phyloP scores from a whole-genome alignment of 2,329 filamentous ascomycete species.

The Polytolypa hystricis region DNA sequence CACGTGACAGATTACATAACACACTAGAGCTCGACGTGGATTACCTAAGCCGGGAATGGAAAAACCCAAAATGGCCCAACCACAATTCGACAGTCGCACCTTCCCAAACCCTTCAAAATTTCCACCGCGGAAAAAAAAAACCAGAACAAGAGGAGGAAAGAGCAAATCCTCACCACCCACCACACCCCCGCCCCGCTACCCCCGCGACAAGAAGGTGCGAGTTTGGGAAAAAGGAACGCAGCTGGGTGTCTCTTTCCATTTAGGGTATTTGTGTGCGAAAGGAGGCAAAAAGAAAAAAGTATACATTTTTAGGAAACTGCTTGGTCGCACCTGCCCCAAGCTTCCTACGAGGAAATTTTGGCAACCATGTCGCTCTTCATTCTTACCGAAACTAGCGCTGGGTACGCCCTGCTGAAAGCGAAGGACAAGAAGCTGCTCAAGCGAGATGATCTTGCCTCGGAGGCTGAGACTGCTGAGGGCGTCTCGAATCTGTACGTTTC shows the following conservation, averaged over 20 bases:
- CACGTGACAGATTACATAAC: slow-evolving; percentile 1
- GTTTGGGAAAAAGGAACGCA: no score
- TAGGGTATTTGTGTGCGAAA: no score
- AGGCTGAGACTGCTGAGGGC: slow-evolving; percentile 70
- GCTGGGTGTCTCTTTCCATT: no score
- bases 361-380: slow-evolving; percentile 75
- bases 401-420: slow-evolving; percentile 96
- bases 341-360: slow-evolving; percentile 3
- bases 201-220: no score
- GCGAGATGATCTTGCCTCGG: slow-evolving; percentile 64
- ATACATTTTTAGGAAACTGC: no score
- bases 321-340: not conserved
- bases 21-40: not conserved
- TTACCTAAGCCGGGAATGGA: slow-evolving; percentile 26
- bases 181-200: no score
- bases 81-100: slow-evolving; percentile 21
- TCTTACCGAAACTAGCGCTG: slow-evolving; percentile 86
- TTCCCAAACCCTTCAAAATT: slow-evolving; percentile 27
- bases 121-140: slow-evolving; percentile 13
- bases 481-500: slow-evolving; percentile 74
- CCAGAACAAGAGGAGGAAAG: slow-evolving; percentile 15
- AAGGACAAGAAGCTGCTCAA: slow-evolving; percentile 97
- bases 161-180: slow-evolving; percentile 15
- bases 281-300: not conserved
- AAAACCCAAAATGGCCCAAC: slow-evolving; percentile 18